phyloP scores from a whole-genome alignment of 2,329 filamentous ascomycete species.

The Didymella glomerata region DNA sequence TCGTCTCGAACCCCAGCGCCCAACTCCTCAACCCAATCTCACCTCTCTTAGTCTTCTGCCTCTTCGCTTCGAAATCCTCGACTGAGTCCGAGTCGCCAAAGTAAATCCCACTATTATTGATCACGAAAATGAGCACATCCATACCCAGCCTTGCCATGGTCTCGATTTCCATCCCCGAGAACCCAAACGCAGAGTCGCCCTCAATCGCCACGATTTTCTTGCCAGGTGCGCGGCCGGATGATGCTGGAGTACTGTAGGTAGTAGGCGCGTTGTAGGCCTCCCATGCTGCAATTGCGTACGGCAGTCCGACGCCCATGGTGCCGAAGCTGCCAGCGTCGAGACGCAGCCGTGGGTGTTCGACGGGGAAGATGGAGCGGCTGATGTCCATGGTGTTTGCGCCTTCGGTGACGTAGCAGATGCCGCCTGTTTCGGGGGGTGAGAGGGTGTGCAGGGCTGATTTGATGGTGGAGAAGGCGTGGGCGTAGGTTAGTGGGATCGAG shows the following conservation, averaged over 20 bases:
- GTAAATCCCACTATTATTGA: conserved; percentile 62
- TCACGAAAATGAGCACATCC: conserved; percentile 63
- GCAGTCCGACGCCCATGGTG: conserved; percentile 67
- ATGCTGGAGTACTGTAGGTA: conserved; percentile 38
- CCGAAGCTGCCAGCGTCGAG: conserved; percentile 67
- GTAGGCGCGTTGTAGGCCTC: conserved; percentile 61
- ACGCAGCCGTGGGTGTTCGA: conserved; percentile 63
- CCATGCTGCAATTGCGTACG: conserved; percentile 65
- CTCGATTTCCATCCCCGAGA: conserved; percentile 64
- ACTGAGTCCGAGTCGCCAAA: conserved; percentile 48
- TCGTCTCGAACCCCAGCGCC: conserved; percentile 62
- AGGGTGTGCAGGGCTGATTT: conserved; percentile 58
- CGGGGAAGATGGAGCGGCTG: conserved; percentile 62
- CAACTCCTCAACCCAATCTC: conserved; percentile 56
- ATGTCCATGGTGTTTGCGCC: conserved; percentile 70
- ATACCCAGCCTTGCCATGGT: conserved; percentile 65
- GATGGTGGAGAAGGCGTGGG: conserved; percentile 61
- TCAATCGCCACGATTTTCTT: conserved; percentile 67
- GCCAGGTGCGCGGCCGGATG: conserved; percentile 36
- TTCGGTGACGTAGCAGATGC: conserved; percentile 65
- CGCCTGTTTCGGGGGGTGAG: conserved; percentile 56
- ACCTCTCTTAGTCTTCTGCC: conserved; percentile 43
- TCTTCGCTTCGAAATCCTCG: conserved; percentile 57
- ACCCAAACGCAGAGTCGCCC: conserved; percentile 66
- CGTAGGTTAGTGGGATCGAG: conserved; percentile 27